phyloP scores from a whole-genome alignment of 495 filamentous ascomycete genomes.

The Aspergillus avenaceus region DNA sequence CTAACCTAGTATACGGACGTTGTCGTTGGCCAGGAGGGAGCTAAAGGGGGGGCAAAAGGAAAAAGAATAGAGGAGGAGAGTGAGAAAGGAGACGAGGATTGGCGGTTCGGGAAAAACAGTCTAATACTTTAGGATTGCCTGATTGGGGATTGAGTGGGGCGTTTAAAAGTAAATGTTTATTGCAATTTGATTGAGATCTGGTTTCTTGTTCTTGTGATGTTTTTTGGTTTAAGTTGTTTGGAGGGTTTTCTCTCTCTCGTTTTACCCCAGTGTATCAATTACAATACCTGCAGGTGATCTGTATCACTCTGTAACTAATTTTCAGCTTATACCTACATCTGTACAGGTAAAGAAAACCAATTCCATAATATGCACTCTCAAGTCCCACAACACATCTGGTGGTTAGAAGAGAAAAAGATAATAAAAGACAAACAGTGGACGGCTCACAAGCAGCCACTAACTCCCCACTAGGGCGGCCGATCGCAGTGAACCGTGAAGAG shows the following conservation, averaged over 20 bases:
- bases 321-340: no score
- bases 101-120: not conserved
- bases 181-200: not conserved
- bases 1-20: no score
- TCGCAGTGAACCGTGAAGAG: not conserved
- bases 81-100: not conserved
- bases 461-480: slow-evolving; percentile 3
- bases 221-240: no score
- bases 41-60: not conserved
- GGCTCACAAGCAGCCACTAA: slow-evolving; percentile 1
- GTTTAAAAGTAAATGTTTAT: not conserved
- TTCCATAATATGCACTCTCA: no score
- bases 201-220: no score
- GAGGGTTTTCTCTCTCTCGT: no score
- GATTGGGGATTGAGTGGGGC: not conserved
- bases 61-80: no score
- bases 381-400: no score
- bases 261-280: no score
- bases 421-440: slow-evolving; percentile 2
- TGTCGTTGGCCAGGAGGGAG: not conserved
- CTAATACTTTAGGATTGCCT: not conserved
- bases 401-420: not conserved
- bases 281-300: no score
- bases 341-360: no score
- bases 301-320: no score